Base-by-base conservation (phyloP, 2,329 filamentous ascomycete genomes). In the Elsinoe ampelina region DNA sequence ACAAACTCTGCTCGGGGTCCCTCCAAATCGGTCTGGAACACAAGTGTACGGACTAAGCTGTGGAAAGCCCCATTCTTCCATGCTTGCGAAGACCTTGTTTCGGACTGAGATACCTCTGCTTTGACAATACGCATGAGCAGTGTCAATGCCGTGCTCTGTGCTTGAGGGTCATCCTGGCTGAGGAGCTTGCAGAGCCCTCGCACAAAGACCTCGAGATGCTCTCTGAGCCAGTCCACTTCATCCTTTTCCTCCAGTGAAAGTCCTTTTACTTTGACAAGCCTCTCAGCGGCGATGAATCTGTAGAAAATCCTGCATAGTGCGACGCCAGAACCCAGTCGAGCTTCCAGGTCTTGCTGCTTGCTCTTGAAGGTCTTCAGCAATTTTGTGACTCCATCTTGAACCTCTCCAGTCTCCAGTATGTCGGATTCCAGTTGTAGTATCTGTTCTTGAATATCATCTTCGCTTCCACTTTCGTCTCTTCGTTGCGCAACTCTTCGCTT, bases 361-460 rank as follows among this genome's bases (percentile, higher is more conserved):
- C 79, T 68, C 36, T 82, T 72, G 55, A 63, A 65, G 64, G 83
- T 79, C 41, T 78, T 78, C 45, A 95, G 75, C 36, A 97, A 73
- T 10, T 79, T 81, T 6, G 82, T 79, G 65, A 97, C 92, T 67
- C 95, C 89, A 76, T 95, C 95, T 77, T 95, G 95, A 72, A 95
- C 82, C 70, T 90, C 89, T 66, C 84, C 87, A 51, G 90, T 95
- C 70, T 93, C 85, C 60, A 90, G 73, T 57, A 97, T 90, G 58
- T 87, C 85, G 61, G 82, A 78, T 73, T 96, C 91, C 56, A 96
- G 79, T 55, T 82, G 73, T 41, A 92, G 73, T 58, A 95, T 87
- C 61, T 82, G 80, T 57, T 80, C 77, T 67, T 85, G 80, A 45
- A 75, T 70, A 66, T 83, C 79, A 60, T 79, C 54, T 13, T 67